Evolutionary conservation across 345 rosid genomes (phyloP).

Genomic region (Citrus sp.): DNA sequence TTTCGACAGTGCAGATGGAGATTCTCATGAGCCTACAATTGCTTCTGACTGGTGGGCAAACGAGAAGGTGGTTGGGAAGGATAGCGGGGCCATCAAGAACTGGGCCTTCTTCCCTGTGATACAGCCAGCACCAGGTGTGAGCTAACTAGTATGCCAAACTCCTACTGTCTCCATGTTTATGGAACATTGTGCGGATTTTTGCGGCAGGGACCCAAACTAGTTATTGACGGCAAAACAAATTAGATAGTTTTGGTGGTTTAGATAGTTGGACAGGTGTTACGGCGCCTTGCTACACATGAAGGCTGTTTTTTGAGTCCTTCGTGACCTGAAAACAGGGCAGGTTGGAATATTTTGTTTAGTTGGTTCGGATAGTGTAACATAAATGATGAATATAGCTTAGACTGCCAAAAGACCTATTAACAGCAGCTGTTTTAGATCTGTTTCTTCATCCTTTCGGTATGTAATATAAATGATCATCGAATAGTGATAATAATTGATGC

Average conservation of each 20-base stretch:
- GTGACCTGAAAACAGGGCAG: conserved; percentile 23
- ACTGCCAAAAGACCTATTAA: conserved; percentile 12
- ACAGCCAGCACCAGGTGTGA: conserved; percentile 60
- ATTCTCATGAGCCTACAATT: conserved; percentile 28
- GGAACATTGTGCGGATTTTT: conserved; percentile 10
- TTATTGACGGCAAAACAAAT: conserved; percentile 9
- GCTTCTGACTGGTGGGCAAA: conserved; percentile 53
- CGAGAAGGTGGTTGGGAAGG: conserved; percentile 48
- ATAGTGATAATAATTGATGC: conserved; percentile 3
- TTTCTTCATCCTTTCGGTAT: conserved; percentile 6
- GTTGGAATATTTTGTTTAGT: conserved; percentile 4
- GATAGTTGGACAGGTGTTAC: conserved; percentile 6
- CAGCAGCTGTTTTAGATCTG: conserved; percentile 9
- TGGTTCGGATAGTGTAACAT: conserved; percentile 18
- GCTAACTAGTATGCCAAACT: conserved; percentile 37
- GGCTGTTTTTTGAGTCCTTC: conserved; percentile 53
- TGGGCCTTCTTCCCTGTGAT: conserved; percentile 89
- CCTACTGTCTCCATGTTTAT: background rate
- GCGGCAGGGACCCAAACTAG: conserved; percentile 5
- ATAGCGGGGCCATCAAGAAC: conserved; percentile 32
- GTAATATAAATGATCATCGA: conserved; percentile 23
- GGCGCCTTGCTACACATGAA: conserved; percentile 24
- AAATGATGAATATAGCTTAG: conserved; percentile 9
- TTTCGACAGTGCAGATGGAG: conserved; percentile 58
- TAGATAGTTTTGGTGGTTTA: conserved; percentile 17